phyloP scores from a whole-genome alignment of 1,284 basidiomycete genomes.

The Leccinum olivaceoglutinosum region DNA sequence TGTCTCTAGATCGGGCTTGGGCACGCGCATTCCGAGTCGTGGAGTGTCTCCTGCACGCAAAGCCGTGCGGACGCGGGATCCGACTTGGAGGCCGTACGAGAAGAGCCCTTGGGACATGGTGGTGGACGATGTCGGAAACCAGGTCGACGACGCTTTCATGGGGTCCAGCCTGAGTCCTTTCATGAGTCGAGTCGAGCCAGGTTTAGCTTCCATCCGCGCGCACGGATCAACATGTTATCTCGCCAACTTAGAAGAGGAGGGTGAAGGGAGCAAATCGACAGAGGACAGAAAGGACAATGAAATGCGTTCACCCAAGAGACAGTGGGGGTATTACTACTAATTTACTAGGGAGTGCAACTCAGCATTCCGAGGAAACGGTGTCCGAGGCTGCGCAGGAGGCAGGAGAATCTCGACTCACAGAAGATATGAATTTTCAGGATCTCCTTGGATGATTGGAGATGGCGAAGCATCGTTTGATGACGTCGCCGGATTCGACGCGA shows the following conservation, averaged over 20 bases:
- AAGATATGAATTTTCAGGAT: no score
- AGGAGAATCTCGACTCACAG: no score
- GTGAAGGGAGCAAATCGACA: conserved; percentile 17
- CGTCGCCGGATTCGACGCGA: neutral
- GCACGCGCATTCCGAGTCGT: conserved; percentile 1
- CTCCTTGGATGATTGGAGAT: no score
- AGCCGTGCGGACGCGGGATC: conserved; percentile 20
- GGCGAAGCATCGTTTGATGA: neutral
- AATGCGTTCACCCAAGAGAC: conserved; percentile 20
- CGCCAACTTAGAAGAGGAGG: conserved; percentile 24
- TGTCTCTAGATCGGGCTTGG: conserved; percentile 13
- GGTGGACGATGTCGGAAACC: conserved; percentile 9
- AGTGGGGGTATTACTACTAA: neutral
- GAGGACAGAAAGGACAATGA: conserved; percentile 10
- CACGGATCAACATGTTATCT: conserved; percentile 13
- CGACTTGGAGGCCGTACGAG: conserved; percentile 18
- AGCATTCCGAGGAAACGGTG: no score
- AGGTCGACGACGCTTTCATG: conserved; percentile 6
- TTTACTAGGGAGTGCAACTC: neutral
- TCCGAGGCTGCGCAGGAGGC: no score
- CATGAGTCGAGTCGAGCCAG: conserved; percentile 19
- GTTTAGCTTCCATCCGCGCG: conserved; percentile 6
- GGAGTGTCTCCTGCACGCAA: conserved; percentile 25
- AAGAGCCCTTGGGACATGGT: conserved; percentile 23
- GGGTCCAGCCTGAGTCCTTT: conserved; percentile 26